phyloP scores from a whole-genome alignment of 2,329 filamentous ascomycete species.

The Epichloe aotearoae region DNA sequence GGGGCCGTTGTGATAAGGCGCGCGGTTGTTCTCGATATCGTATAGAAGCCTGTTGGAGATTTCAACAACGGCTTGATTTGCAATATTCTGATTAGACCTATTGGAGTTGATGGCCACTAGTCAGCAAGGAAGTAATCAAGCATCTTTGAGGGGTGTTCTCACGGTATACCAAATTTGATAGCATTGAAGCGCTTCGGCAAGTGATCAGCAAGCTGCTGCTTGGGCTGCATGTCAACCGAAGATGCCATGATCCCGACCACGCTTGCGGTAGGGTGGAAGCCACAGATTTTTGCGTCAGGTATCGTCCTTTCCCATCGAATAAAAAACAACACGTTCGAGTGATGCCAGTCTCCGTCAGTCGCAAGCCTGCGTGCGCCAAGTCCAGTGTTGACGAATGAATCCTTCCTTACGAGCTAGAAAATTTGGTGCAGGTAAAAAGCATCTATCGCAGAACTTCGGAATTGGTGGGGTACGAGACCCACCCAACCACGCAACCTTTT shows the following conservation, averaged over 20 bases:
- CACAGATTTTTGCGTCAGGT: not conserved
- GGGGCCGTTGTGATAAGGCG: constrained; percentile 63
- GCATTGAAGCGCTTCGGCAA: constrained; percentile 82
- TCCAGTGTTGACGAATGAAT: not conserved
- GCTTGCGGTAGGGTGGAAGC: not conserved
- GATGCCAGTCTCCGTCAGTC: not conserved
- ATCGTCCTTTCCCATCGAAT: no score
- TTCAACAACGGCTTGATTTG: constrained; percentile 88
- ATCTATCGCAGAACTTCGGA: not conserved
- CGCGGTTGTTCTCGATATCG: constrained; percentile 69
- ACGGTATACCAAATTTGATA: constrained; percentile 86
- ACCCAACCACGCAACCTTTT: no score
- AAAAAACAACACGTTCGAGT: not conserved
- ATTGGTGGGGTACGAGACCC: no score
- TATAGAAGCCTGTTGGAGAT: constrained; percentile 91
- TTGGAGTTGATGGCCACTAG: not conserved
- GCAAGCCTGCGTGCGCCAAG: not conserved
- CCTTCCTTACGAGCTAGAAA: not conserved
- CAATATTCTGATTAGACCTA: constrained; percentile 84
- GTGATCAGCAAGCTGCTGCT: constrained; percentile 54
- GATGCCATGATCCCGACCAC: not conserved
- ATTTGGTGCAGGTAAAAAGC: not conserved
- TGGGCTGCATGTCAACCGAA: not conserved
- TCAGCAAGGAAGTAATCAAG: not conserved
- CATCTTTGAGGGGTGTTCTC: constrained; percentile 9